These are phyloP conservation scores for Dendrobium huoshanense DNA, from an alignment of 106 monocot genomes.

Conservation along the genomic window DNA sequence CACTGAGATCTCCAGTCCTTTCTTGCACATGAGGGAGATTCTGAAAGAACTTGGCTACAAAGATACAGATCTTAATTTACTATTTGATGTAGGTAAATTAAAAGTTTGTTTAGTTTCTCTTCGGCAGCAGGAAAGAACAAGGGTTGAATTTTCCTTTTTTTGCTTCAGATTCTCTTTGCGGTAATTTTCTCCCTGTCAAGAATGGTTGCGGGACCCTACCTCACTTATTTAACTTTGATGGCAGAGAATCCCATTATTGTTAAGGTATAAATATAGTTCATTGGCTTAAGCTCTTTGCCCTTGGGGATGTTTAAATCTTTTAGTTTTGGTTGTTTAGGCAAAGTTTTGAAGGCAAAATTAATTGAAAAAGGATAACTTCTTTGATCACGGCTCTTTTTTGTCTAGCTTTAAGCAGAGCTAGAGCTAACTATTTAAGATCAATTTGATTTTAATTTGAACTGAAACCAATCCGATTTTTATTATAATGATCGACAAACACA, in stretches of 20 bases:
- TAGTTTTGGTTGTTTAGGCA: neutral
- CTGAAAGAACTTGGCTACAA: constrained; percentile 4
- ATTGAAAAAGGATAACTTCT: too few relatives aligned
- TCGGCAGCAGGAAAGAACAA: neutral
- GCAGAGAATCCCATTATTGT: constrained; percentile 19
- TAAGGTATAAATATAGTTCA: neutral
- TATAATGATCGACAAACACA: too few relatives aligned
- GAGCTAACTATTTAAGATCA: too few relatives aligned
- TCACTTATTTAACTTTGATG: constrained; percentile 12
- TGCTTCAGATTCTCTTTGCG: constrained; percentile 18
- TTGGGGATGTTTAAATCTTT: neutral
- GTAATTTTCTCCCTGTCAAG: constrained; percentile 18
- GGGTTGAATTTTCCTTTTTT: neutral
- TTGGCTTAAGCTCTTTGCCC: neutral
- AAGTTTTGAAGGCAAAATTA: neutral
- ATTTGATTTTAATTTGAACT: too few relatives aligned
- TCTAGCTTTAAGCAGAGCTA: too few relatives aligned
- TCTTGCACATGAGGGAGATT: neutral
- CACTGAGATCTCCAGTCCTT: constrained; percentile 15
- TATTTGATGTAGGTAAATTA: neutral
- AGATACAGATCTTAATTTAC: constrained; percentile 1
- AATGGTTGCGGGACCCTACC: constrained; percentile 20
- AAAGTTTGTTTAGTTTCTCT: neutral
- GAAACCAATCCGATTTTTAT: too few relatives aligned
- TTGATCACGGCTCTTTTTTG: too few relatives aligned